Percentiles rank a stretch among this genome's conserved stretches.
phyloP scores from a whole-genome alignment of 495 filamentous ascomycete species.

The Durotheca rogersii region DNA sequence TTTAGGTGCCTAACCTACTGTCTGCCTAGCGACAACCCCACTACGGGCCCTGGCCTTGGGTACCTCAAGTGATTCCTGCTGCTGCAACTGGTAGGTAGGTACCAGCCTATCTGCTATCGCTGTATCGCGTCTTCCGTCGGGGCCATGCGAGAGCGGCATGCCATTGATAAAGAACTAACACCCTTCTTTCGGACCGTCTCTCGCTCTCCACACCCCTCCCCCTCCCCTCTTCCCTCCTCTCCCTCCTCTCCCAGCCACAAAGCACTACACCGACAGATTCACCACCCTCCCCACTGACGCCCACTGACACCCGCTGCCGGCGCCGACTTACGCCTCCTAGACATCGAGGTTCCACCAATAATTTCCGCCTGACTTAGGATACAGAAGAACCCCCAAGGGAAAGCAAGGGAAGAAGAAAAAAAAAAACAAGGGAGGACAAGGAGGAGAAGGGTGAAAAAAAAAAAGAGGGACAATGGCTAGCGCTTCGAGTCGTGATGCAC shows the following conservation, averaged over 20 bases:
- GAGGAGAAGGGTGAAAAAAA: constrained; percentile 1
- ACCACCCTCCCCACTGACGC: no score
- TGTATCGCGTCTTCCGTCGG: no score
- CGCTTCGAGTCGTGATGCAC: constrained; percentile 23
- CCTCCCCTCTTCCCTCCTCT: constrained; percentile 21
- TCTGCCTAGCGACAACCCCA: no score
- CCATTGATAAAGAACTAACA: no score
- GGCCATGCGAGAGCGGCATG: no score
- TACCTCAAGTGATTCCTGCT: no score
- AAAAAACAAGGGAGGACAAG: not conserved
- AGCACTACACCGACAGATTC: no score
- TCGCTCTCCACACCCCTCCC: constrained; percentile 25
- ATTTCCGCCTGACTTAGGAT: constrained; percentile 1
- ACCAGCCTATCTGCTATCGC: no score
- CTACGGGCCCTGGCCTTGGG: no score
- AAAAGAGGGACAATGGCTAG: constrained; percentile 23
- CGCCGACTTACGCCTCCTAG: constrained; percentile 19
- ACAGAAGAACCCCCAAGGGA: constrained; percentile 2
- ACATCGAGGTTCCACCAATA: constrained; percentile 28
- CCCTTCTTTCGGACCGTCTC: constrained; percentile 5
- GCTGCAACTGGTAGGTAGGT: no score
- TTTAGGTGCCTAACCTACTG: no score
- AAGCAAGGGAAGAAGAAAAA: constrained; percentile 12
- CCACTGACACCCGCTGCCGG: constrained; percentile 24
- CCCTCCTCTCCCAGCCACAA: not conserved